Conservation (phyloP, 495 filamentous ascomycete species). For the Hyaloscypha bicolor region DNA sequence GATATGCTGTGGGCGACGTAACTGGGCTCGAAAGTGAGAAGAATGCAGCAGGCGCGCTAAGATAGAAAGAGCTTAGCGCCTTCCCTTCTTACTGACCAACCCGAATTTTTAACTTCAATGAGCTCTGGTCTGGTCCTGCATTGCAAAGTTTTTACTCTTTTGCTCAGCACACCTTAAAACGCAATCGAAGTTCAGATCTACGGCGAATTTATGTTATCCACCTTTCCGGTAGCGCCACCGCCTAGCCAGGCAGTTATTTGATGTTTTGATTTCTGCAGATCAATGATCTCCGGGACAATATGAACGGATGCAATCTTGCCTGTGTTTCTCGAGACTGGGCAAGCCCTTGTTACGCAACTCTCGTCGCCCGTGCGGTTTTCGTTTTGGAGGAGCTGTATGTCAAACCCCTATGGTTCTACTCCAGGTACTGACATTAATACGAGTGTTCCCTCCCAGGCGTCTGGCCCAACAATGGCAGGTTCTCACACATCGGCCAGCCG, state of each 20-base stretch:
- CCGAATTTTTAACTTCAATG: background rate
- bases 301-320: constrained; percentile 35
- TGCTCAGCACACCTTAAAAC: background rate
- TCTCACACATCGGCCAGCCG: background rate
- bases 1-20: background rate
- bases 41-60: background rate
- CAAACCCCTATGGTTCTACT: background rate
- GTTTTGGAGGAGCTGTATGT: background rate
- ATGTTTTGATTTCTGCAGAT: background rate
- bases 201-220: background rate
- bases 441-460: background rate
- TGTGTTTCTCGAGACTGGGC: constrained; percentile 26
- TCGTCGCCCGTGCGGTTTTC: background rate
- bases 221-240: background rate
- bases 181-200: background rate
- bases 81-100: background rate
- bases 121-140: background rate
- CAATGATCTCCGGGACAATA: constrained; percentile 13
- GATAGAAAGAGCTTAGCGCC: background rate
- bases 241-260: background rate
- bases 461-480: background rate
- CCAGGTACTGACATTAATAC: background rate
- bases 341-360: constrained; percentile 11
- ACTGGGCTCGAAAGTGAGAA: background rate
- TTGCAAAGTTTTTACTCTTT: background rate